Evolutionary conservation across 2,329 filamentous ascomycete genomes (phyloP).

Genomic region (Pseudogymnoascus sp.): DNA sequence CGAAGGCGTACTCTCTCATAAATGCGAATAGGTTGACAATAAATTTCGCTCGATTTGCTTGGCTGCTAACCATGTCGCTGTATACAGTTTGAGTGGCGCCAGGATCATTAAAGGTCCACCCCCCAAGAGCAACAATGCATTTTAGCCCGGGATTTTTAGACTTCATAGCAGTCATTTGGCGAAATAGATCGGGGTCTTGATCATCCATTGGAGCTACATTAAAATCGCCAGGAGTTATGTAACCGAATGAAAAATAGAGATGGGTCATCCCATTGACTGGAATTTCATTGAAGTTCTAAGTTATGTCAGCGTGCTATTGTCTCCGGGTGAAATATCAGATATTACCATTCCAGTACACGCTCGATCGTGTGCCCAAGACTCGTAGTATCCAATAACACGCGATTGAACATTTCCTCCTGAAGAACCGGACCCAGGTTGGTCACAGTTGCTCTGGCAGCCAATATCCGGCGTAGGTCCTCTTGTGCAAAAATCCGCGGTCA

Average conservation of each 20-base stretch:
- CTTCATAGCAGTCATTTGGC: neutral
- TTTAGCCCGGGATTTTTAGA: constrained; percentile 18
- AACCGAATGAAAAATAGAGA: constrained; percentile 23
- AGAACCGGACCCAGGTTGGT: constrained; percentile 2
- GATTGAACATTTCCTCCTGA: neutral
- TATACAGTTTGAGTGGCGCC: constrained; percentile 19
- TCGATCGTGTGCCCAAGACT: constrained; percentile 11
- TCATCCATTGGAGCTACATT: constrained; percentile 22
- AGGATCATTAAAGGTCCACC: constrained; percentile 15
- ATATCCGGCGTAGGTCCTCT: constrained; percentile 11
- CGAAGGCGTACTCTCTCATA: constrained; percentile 34
- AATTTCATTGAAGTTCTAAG: constrained; percentile 12
- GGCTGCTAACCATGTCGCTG: constrained; percentile 27
- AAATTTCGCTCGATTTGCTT: constrained; percentile 29
- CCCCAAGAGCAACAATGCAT: constrained; percentile 21
- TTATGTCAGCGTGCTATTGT: neutral
- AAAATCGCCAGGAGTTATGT: constrained; percentile 32
- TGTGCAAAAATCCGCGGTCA: constrained; percentile 22
- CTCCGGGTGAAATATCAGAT: neutral
- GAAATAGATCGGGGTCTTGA: neutral
- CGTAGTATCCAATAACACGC: constrained; percentile 22
- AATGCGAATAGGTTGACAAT: constrained; percentile 32
- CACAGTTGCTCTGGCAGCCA: constrained; percentile 15
- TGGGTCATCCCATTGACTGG: constrained; percentile 19
- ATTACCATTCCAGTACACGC: constrained; percentile 13